Evolutionary conservation across 2,329 filamentous ascomycete species (phyloP).

Genomic region (Fusarium sp.): DNA sequence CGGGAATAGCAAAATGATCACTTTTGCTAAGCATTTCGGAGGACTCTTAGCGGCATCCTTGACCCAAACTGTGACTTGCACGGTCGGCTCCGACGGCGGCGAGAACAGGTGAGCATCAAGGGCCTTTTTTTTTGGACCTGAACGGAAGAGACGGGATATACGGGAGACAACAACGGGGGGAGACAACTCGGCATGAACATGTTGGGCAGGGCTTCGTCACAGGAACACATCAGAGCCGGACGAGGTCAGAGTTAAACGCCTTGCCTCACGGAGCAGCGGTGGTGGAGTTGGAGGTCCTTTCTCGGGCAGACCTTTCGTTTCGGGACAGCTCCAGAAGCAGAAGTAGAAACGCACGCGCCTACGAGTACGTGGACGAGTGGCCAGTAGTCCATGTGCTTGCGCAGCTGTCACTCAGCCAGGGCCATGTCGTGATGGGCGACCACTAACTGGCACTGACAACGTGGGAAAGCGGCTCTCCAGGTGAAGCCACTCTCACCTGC

Average conservation of each 20-base stretch:
- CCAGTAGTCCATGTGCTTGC: background rate
- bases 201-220: background rate
- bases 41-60: slow-evolving; percentile 24
- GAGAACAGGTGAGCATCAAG: background rate
- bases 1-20: slow-evolving; percentile 26
- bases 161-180: slow-evolving; percentile 6
- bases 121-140: background rate
- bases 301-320: slow-evolving; percentile 23
- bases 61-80: slow-evolving; percentile 3
- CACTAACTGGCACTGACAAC: slow-evolving; percentile 12
- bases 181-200: background rate
- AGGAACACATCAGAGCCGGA: slow-evolving; percentile 7
- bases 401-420: background rate
- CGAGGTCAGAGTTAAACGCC: slow-evolving; percentile 18
- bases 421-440: slow-evolving; percentile 22
- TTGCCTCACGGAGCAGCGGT: slow-evolving; percentile 22
- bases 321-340: slow-evolving; percentile 1
- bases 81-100: background rate
- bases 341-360: slow-evolving; percentile 13
- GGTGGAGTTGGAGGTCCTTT: slow-evolving; percentile 37
- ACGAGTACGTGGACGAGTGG: slow-evolving; percentile 3
- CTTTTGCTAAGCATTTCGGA: slow-evolving; percentile 16
- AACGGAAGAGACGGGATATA: background rate
- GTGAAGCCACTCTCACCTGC: slow-evolving; percentile 34
- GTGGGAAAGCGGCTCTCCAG: slow-evolving; percentile 13